Evolutionary conservation across 768 basidiomycete species (phyloP).

Genomic region (Filobasidium wieringae): DNA sequence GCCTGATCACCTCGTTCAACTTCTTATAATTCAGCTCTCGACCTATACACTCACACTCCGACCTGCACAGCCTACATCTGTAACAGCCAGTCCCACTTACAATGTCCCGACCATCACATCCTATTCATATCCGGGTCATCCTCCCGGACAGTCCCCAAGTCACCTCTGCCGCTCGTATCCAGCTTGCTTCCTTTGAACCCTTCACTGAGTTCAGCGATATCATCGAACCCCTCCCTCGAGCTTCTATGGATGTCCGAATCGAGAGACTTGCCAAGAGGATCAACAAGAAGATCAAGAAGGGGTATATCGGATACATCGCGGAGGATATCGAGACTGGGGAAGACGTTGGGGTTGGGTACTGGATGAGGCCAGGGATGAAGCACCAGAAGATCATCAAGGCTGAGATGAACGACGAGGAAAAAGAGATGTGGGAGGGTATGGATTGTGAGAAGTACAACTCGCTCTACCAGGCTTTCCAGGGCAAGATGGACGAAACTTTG

Average conservation of each 20-base stretch:
- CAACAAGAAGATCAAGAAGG: neutral
- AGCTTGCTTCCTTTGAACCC: slow-evolving; percentile 9
- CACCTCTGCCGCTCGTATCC: neutral
- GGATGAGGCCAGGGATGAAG: slow-evolving; percentile 7
- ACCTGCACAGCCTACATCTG: no score
- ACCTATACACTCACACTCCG: no score
- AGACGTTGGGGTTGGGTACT: slow-evolving; percentile 5
- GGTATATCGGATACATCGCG: slow-evolving; percentile 7
- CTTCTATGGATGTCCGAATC: slow-evolving; percentile 2
- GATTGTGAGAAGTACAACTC: slow-evolving; percentile 7
- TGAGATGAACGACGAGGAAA: neutral
- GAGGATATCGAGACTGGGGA: neutral
- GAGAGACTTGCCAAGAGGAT: slow-evolving; percentile 4
- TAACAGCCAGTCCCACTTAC: no score
- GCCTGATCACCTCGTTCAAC: no score
- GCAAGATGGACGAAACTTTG: slow-evolving; percentile 5
- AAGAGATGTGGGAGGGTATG: neutral
- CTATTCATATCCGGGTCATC: neutral
- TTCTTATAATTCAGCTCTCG: no score
- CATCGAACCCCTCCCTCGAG: slow-evolving; percentile 9
- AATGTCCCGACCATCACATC: no score
- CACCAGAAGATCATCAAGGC: neutral
- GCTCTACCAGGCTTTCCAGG: slow-evolving; percentile 11
- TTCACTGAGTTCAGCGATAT: slow-evolving; percentile 6
- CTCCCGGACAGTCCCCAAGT: neutral